A percentile compares a stretch with the other conserved stretches of the same genome.
Evolutionary conservation across 805 yeast genomes (phyloP).

Genomic region (Candida anglica): DNA sequence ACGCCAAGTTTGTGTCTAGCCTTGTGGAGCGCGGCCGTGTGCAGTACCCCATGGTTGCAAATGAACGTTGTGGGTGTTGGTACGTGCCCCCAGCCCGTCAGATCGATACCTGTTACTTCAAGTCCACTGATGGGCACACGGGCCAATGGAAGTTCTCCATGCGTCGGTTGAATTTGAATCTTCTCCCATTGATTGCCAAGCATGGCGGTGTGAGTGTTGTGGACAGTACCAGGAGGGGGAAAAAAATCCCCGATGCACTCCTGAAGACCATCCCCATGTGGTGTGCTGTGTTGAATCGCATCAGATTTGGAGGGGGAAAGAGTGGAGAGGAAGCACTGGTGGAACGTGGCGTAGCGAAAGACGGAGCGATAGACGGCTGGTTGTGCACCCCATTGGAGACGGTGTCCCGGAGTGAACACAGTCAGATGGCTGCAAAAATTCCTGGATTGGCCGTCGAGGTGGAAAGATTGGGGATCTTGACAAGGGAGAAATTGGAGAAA

Average conservation of each 20-base stretch:
- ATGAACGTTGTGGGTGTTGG: slow-evolving; percentile 88
- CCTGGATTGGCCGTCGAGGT: slow-evolving; percentile 48
- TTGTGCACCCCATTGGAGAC: slow-evolving; percentile 17
- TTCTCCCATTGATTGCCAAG: slow-evolving; percentile 45
- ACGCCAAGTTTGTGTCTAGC: slow-evolving; percentile 46
- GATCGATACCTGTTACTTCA: slow-evolving; percentile 57
- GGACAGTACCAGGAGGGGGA: slow-evolving; percentile 85
- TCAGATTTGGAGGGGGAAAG: slow-evolving; percentile 37
- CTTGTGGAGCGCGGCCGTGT: slow-evolving; percentile 8
- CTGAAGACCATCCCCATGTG: slow-evolving; percentile 88
- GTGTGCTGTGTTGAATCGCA: slow-evolving; percentile 73
- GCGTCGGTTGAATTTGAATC: slow-evolving; percentile 70
- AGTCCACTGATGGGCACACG: slow-evolving; percentile 89
- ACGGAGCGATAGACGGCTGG: slow-evolving; percentile 8
- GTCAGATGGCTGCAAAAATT: slow-evolving; percentile 44
- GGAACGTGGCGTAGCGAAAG: too few species aligned
- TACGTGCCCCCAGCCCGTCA: slow-evolving; percentile 50
- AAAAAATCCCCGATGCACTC: slow-evolving; percentile 79
- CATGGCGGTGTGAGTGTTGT: slow-evolving; percentile 55
- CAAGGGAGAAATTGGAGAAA: slow-evolving; percentile 24
- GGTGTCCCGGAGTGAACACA: slow-evolving; percentile 55
- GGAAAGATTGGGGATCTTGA: slow-evolving; percentile 33
- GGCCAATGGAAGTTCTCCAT: slow-evolving; percentile 76
- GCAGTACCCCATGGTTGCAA: slow-evolving; percentile 53
- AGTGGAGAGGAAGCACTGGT: too few species aligned